These are phyloP conservation scores for Martiniozyma asiatica DNA, from an alignment of 1,139 yeast genomes.

Conservation along the genomic window DNA sequence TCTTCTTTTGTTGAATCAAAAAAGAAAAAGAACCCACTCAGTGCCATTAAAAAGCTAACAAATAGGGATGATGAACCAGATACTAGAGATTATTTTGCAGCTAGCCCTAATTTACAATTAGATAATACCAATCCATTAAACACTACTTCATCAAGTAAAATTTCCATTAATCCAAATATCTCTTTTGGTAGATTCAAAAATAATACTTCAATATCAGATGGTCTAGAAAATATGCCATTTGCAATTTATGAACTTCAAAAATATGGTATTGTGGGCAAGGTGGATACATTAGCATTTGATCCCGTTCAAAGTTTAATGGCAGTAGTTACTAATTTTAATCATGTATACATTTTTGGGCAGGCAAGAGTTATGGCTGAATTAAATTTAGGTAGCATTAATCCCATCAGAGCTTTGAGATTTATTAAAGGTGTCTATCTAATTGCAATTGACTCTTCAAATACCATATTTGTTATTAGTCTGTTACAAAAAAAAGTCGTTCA, in stretches of 20 bases:
- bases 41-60: constrained; percentile 9
- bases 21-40: constrained; percentile 7
- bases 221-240: constrained; percentile 30
- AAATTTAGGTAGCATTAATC: constrained; percentile 35
- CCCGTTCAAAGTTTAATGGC: constrained; percentile 85
- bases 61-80: constrained; percentile 9
- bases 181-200: constrained; percentile 11
- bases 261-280: constrained; percentile 47
- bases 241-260: constrained; percentile 31
- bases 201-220: constrained; percentile 23
- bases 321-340: constrained; percentile 57
- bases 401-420: constrained; percentile 48
- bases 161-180: constrained; percentile 7
- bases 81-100: constrained; percentile 11
- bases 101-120: constrained; percentile 12
- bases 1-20: too few species aligned
- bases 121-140: constrained; percentile 5
- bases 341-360: constrained; percentile 74
- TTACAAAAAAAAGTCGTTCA: constrained; percentile 49
- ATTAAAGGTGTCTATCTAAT: constrained; percentile 75
- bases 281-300: constrained; percentile 65
- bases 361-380: constrained; percentile 68
- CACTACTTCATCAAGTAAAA: neutral
- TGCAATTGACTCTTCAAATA: constrained; percentile 43
- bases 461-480: constrained; percentile 58